Base-by-base conservation (phyloP, 2,329 filamentous ascomycete species). In the Achaetomium macrosporum region DNA sequence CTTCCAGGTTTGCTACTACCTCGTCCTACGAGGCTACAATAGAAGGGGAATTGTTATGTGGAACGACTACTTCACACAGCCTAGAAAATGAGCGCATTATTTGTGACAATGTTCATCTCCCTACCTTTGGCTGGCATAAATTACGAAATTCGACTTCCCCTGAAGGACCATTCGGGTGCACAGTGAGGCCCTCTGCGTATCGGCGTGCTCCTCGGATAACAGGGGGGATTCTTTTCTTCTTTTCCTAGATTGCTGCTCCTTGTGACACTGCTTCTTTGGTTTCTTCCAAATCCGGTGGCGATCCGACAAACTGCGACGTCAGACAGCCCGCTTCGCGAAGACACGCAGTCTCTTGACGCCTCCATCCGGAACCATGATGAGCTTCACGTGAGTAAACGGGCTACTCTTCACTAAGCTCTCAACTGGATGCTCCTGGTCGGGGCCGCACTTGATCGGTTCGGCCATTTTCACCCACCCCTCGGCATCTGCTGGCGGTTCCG, bases 331-430 rank as follows among this genome's bases (percentile, higher is more conserved):
- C 64, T 78, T 83, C 2, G 86, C 88, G 68, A 88, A 84, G 2
- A 92, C 82, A 42, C 90, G 81, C 59, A 96, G 79, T 59, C 91
- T 77, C 81, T 95, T 96, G 2, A 96, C 87, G 20, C 92, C 91
- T 33, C 92, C 91, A 69, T 97, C 91, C 0, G 92, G 92, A 61
- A 96, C 89, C 67, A 96, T 93, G 33, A 89, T 87, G 67, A 97
- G 75, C 78, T 95, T 96, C 19, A 91, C 83, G 71, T 93, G 90
- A 12, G 87, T 90, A 64, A 89, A 87, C 2, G 75, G 72, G 65
- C 75, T 77, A 36, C 82, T 81, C 60, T 76, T 73, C 16, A 82
- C 73, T 53, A 75, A 63, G 50, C 73, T 78, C 31, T 70, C 72
- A 65, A 86, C 88, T 57, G 79, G 77, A 66, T 90, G 86, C 71